phyloP scores from a whole-genome alignment of 441 rosid species.

The Populus tomentosa region DNA sequence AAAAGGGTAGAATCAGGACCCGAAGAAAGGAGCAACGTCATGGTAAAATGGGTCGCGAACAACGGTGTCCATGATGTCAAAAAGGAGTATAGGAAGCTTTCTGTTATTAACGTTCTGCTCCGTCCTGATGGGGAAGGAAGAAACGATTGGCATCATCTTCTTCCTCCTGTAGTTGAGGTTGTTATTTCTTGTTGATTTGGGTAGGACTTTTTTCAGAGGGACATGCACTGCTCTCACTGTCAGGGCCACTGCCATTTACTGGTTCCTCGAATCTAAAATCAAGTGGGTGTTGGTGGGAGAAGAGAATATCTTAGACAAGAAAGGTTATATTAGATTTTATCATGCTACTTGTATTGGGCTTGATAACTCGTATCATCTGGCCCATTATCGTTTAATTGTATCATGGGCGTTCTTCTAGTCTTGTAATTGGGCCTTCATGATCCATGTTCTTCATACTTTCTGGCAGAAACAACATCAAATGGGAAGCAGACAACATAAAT shows the following conservation, averaged over 20 bases:
- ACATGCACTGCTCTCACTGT: slow-evolving; percentile 2
- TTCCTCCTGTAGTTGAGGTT: not conserved
- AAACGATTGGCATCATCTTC: not conserved
- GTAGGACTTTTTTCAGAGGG: slow-evolving; percentile 8
- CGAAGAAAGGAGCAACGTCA: slow-evolving; percentile 73
- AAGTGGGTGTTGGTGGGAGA: not conserved
- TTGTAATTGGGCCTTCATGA: not conserved
- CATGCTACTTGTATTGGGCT: not conserved
- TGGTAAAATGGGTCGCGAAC: slow-evolving; percentile 92
- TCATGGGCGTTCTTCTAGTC: not conserved
- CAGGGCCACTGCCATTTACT: slow-evolving; percentile 16
- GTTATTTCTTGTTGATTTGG: slow-evolving; percentile 17
- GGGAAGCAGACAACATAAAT: no score
- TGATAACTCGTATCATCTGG: not conserved
- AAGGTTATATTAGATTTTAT: not conserved
- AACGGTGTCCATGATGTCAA: slow-evolving; percentile 91
- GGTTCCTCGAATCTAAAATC: not conserved
- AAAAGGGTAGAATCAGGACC: slow-evolving; percentile 27
- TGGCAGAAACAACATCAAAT: no score
- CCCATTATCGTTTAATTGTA: not conserved
- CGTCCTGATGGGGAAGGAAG: not conserved
- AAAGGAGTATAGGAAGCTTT: slow-evolving; percentile 72
- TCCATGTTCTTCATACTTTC: not conserved
- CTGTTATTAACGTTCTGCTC: slow-evolving; percentile 12
- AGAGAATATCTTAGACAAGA: no score